Conservation (phyloP, 1,284 basidiomycete genomes). For the Polyporus tsugae region DNA sequence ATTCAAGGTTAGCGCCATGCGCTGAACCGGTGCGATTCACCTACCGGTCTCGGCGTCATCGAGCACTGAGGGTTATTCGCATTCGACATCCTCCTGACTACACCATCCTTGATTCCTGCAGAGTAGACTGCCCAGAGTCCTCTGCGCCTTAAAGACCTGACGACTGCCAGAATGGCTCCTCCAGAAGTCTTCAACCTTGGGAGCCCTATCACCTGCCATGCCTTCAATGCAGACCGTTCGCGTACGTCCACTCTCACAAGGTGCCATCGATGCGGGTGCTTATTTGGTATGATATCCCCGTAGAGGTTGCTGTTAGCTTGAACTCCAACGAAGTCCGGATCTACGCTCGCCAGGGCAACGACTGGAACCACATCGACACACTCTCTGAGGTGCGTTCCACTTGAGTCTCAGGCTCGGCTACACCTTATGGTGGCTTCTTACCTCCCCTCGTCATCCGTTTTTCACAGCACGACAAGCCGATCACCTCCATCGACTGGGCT, state of each 20-base stretch:
- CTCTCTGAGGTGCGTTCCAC: conserved; percentile 81
- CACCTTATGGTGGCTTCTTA: not conserved
- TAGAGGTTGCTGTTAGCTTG: conserved; percentile 92
- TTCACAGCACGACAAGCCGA: conserved; percentile 94
- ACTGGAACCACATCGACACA: conserved; percentile 84
- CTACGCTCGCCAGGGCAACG: conserved; percentile 69
- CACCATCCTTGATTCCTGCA: no score
- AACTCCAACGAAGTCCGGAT: conserved; percentile 93
- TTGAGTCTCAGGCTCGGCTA: not conserved
- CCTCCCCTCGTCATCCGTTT: not conserved
- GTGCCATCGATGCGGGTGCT: not conserved
- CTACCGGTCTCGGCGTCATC: not conserved
- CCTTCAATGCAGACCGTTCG: conserved; percentile 91
- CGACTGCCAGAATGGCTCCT: conserved; percentile 61
- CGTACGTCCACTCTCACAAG: conserved; percentile 60
- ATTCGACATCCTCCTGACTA: no score
- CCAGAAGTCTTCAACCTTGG: conserved; percentile 85
- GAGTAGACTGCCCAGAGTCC: conserved; percentile 83
- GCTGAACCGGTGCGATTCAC: conserved; percentile 7
- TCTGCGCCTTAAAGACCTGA: conserved; percentile 50
- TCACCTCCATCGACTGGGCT: conserved; percentile 99
- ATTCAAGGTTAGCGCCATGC: no score
- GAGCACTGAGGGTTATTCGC: no score
- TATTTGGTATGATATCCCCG: not conserved
- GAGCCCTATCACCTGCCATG: conserved; percentile 88